phyloP scores from a whole-genome alignment of 192 early-diverging fungal species.

The Coemansia sp. region DNA sequence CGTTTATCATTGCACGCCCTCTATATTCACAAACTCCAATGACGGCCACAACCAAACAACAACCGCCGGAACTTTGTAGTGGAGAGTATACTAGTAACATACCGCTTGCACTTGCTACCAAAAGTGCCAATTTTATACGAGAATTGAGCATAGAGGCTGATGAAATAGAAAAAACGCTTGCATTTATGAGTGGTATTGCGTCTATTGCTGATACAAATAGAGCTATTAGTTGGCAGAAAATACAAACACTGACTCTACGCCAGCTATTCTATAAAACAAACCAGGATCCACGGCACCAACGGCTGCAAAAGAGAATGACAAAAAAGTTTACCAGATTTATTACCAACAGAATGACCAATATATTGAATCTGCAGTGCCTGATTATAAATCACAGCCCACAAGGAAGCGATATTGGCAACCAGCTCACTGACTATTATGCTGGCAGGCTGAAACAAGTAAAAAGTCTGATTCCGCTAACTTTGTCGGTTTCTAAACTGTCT shows the following conservation, averaged over 20 bases:
- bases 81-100: slow-evolving; percentile 2
- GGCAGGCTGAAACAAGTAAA: background rate
- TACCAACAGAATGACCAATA: background rate
- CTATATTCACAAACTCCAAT: background rate
- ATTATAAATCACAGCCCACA: background rate
- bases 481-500: background rate
- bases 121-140: background rate
- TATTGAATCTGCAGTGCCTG: background rate
- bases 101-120: background rate
- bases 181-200: background rate
- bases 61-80: background rate
- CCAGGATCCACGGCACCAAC: too few species aligned
- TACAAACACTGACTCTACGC: slow-evolving; percentile 6
- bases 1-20: slow-evolving; percentile 6
- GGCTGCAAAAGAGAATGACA: background rate
- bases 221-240: slow-evolving; percentile 2
- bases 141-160: slow-evolving; percentile 3
- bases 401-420: slow-evolving; percentile 2
- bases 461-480: slow-evolving; percentile 8
- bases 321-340: background rate
- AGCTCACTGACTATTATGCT: slow-evolving; percentile 6
- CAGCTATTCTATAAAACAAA: slow-evolving; percentile 1
- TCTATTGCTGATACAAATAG: background rate
- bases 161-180: background rate
- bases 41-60: background rate